Evolutionary conservation across 371 early-diverging fungal species (phyloP).

Genomic region (Mucor velutinosus): DNA sequence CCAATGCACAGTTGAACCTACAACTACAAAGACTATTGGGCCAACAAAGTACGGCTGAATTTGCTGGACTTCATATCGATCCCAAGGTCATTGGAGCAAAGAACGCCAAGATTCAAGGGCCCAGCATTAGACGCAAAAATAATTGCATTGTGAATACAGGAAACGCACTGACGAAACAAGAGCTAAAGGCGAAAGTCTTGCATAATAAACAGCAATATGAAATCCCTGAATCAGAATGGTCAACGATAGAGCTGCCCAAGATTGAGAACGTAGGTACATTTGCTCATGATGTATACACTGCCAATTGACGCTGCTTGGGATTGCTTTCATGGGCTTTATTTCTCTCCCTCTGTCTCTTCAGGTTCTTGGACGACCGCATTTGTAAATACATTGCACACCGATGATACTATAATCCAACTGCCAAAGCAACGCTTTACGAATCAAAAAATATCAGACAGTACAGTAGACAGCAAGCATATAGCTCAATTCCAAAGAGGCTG

Average conservation of each 20-base stretch:
- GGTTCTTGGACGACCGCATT: background rate
- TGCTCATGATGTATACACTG: background rate
- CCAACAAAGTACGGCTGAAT: conserved; percentile 93
- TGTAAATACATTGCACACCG: background rate
- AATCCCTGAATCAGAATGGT: conserved; percentile 69
- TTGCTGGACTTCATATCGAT: conserved; percentile 90
- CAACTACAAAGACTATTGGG: conserved; percentile 92
- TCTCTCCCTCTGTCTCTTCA: background rate
- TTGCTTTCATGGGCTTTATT: background rate
- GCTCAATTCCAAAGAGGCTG: too few species aligned
- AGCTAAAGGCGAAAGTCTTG: conserved; percentile 64
- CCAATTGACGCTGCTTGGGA: background rate
- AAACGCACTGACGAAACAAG: conserved; percentile 72
- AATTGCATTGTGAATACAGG: conserved; percentile 90
- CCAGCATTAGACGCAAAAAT: conserved; percentile 85
- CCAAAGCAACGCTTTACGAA: too few species aligned
- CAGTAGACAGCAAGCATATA: too few species aligned
- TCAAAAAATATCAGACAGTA: too few species aligned
- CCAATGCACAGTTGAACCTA: conserved; percentile 93
- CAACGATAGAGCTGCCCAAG: conserved; percentile 64
- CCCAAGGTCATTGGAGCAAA: conserved; percentile 79
- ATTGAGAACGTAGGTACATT: conserved; percentile 58
- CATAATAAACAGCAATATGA: conserved; percentile 79
- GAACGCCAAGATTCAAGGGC: conserved; percentile 80
- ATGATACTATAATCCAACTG: too few species aligned